Conservation (phyloP, 1,139 yeast genomes). For the Yamadazyma sp. region DNA sequence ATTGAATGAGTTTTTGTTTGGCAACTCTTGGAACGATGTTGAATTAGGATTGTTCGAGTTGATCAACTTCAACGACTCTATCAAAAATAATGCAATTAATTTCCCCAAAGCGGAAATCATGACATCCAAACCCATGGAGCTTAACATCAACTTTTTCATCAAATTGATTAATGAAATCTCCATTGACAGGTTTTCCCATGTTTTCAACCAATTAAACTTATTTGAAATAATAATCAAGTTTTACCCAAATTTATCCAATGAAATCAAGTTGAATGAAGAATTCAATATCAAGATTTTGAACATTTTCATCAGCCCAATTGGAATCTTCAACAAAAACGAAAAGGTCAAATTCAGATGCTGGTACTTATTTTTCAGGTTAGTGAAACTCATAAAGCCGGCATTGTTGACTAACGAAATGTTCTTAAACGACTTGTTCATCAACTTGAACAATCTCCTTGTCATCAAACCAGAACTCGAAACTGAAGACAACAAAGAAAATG, state of each 20-base stretch:
- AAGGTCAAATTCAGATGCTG: constrained; percentile 84
- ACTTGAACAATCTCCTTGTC: constrained; percentile 44
- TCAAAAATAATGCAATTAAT: constrained; percentile 71
- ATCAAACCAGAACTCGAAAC: constrained; percentile 60
- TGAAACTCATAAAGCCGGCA: constrained; percentile 70
- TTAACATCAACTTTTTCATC: constrained; percentile 62
- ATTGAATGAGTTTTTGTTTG: constrained; percentile 59
- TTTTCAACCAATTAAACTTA: constrained; percentile 73
- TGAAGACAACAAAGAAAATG: constrained; percentile 51
- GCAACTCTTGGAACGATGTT: constrained; percentile 68
- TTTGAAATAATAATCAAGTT: constrained; percentile 87
- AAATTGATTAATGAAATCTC: constrained; percentile 59
- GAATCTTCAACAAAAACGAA: constrained; percentile 70
- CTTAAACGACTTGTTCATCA: constrained; percentile 37
- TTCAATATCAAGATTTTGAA: constrained; percentile 66
- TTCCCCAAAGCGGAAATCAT: constrained; percentile 63
- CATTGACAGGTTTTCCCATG: constrained; percentile 58
- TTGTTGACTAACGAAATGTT: constrained; percentile 29
- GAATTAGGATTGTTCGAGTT: constrained; percentile 88
- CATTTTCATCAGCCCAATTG: constrained; percentile 75
- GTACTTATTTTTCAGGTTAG: constrained; percentile 83
- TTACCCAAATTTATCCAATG: constrained; percentile 58
- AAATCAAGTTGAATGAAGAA: constrained; percentile 40
- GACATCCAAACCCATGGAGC: constrained; percentile 58
- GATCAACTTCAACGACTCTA: constrained; percentile 73